Base-by-base conservation (phyloP, 495 filamentous ascomycete genomes). In the Thozetella sp. region DNA sequence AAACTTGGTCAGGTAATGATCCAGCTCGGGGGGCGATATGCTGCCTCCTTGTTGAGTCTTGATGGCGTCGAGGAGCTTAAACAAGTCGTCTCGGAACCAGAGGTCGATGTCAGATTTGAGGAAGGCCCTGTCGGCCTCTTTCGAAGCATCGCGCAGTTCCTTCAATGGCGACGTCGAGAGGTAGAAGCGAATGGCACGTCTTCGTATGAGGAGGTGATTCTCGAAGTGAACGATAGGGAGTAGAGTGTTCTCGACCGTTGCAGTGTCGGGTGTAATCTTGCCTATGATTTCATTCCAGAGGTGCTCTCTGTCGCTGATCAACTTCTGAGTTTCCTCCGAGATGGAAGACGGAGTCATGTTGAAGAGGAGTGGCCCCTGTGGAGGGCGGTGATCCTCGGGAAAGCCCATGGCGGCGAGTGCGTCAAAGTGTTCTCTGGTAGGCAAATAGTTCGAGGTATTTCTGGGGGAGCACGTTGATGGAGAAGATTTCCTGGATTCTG, bases 1-100 rank as follows among this genome's bases (percentile, higher is more conserved):
- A 24, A 59, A 40, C 50, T 59, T 59, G 19, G 27, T 30, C 22
- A 59, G 13, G 30, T 59, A 53, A 22, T 54, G 43, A 11, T 20
- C 43, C 20, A 48, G 43, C 43, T 48, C 43, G 11, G 43, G 43
- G 10, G 6, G 43, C 43, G 43, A 48, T 4, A 48, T 3, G 9
- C 11, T 48, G 43, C 43, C 43, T 11, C n/a, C 43, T 4, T 48
- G 20, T 48, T 48, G 12, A 15, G 9, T 48, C n/a, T 48, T 48
- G 9, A 48, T 4, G 4, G 43, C 9, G 20, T 48, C 43, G n/a
- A 48, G 9, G 20, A 48, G 43, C 43, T 48, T 48, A n/a, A 48
- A 48, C 3, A 48, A 10, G n/a, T 48, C 43, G n/a, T 19, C n/a
- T 4, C 43, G 43, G n/a, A 48, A 3, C 11, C 12, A 48, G 43